Evolutionary conservation across 306 rosid genomes (phyloP), one percentile per base, ranked within the genome.

Genomic region (Castanea crenata): DNA sequence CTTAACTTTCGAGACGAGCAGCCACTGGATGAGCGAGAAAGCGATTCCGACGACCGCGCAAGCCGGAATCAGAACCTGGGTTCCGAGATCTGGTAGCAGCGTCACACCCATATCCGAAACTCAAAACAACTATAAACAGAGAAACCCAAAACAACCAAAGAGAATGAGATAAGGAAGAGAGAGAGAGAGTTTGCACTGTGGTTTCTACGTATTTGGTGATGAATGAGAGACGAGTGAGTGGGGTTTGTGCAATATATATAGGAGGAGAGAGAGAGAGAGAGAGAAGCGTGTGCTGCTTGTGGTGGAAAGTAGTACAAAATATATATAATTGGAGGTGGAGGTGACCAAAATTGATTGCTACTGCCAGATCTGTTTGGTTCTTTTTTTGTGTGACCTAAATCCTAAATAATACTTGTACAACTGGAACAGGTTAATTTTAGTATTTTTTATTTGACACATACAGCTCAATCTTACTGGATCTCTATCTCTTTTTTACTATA

Each of bases 21-120:
- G 10, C 98, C 98, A 95, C 86, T 95, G 98, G 20, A 78, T 73
- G 16, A 95, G 77, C 3, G 99, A 90, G 79, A 95, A 95, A 15
- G 4, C 83, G 55, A 95, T 91, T 34, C 97, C 99, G 21, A 95
- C 46, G 31, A 95, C 44, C 16, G 99, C 94, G 20, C 98, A 95
- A 0, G 81, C 78, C 13, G 99, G 99, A 71, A 95, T 91, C 80
- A 95, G 62, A 77, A 95, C 88, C 97, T 95, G 88, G 14, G 97
- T 64, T 0, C 87, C 97, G 83, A 95, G 91, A 91, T 89, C 98
- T 76, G 98, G 91, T 74, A 95, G 91, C 71, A 95, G 38, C 41
- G 83, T 31, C 71, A 82, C 85, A 69, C 89, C 97, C 99, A 95
- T 95, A 77, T 79, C 76, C 14, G 20, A 1, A 61, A 0, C 55